Conservation (phyloP, 139 green algal genomes). For the Prasinococcaceae sp. region DNA sequence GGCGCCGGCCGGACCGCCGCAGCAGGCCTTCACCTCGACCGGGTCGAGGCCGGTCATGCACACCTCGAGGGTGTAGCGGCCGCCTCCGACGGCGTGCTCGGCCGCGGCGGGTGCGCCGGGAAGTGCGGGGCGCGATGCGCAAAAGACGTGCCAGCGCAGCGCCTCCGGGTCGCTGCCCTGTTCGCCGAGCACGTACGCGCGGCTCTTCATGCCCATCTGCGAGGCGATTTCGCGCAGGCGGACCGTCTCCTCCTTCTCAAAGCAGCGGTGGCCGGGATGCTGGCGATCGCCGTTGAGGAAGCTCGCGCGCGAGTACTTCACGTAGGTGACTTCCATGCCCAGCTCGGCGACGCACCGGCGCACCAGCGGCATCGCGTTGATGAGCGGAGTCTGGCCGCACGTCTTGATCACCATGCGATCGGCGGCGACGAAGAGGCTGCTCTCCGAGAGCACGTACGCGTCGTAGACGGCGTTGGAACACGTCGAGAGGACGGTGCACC, state of each 20-base stretch:
- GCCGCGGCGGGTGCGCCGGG: neutral
- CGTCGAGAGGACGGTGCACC: conserved; percentile 84
- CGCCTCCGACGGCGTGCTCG: conserved; percentile 3
- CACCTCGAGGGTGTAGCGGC: conserved; percentile 74
- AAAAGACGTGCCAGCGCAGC: conserved; percentile 76
- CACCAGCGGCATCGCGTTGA: conserved; percentile 53
- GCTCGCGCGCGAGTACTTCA: conserved; percentile 76
- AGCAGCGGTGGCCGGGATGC: neutral
- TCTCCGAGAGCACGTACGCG: conserved; percentile 94
- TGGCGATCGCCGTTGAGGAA: conserved; percentile 39
- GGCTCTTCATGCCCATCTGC: conserved; percentile 38
- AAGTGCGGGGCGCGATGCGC: conserved; percentile 26
- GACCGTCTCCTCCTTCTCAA: neutral
- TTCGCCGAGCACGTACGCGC: conserved; percentile 73
- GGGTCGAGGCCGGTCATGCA: conserved; percentile 84
- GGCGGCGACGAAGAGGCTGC: conserved; percentile 86
- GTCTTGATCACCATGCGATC: conserved; percentile 90
- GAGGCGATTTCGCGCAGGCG: conserved; percentile 11
- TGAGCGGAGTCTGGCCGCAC: conserved; percentile 87
- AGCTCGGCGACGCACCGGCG: conserved; percentile 48
- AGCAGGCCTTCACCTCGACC: too few species aligned
- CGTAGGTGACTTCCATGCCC: conserved; percentile 36
- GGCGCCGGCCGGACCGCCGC: neutral
- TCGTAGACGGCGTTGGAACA: conserved; percentile 64
- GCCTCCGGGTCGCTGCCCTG: conserved; percentile 10